A percentile compares a stretch with the other conserved stretches of the same genome.
These are phyloP conservation scores for Galerina sulciceps DNA, from an alignment of 768 basidiomycete species.

Conservation along the genomic window DNA sequence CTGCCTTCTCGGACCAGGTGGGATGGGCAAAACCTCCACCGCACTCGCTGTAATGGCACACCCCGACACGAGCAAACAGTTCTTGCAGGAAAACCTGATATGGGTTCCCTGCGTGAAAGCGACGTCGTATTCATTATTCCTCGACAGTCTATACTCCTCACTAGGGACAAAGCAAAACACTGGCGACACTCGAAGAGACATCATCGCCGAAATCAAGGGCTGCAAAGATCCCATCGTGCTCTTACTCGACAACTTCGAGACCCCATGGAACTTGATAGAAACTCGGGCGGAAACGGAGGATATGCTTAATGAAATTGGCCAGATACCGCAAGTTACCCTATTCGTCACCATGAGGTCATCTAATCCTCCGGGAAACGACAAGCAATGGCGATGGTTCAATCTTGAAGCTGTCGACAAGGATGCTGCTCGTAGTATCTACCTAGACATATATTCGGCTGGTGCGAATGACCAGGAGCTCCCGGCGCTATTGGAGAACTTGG, in stretches of 20 bases:
- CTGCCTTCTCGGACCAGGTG: slow-evolving; percentile 31
- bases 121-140: slow-evolving; percentile 23
- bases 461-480: slow-evolving; percentile 18
- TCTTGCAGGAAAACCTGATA: slow-evolving; percentile 20
- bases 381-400: slow-evolving; percentile 21
- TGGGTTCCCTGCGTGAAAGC: slow-evolving; percentile 40
- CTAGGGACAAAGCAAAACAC: slow-evolving; percentile 20
- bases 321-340: slow-evolving; percentile 28
- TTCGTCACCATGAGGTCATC: slow-evolving; percentile 36
- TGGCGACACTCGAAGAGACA: slow-evolving; percentile 18
- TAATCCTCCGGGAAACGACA: slow-evolving; percentile 23
- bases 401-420: slow-evolving; percentile 15
- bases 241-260: slow-evolving; percentile 45
- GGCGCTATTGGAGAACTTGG: slow-evolving; percentile 25
- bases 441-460: slow-evolving; percentile 14
- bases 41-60: slow-evolving; percentile 35
- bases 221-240: slow-evolving; percentile 29
- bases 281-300: not conserved
- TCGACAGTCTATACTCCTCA: slow-evolving; percentile 19
- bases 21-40: slow-evolving; percentile 42
- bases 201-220: slow-evolving; percentile 22
- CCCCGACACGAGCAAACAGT: slow-evolving; percentile 13
- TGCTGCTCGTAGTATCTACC: slow-evolving; percentile 21
- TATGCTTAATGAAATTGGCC: slow-evolving; percentile 22
- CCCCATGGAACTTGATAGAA: slow-evolving; percentile 32